Evolutionary conservation across 257 asterid species (phyloP).

Genomic region (Fraxinus anomala): DNA sequence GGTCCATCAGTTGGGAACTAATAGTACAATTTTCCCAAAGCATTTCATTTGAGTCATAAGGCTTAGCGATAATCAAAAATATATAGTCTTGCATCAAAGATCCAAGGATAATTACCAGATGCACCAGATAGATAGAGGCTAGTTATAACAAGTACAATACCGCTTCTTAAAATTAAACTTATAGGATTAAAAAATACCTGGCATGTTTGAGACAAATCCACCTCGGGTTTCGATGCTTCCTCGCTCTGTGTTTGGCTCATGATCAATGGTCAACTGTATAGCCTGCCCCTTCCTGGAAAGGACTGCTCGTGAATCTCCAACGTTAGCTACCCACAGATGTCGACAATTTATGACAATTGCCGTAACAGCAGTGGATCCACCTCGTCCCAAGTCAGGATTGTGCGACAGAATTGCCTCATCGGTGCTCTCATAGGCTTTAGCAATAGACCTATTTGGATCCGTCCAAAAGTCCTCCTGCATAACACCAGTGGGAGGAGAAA

Average conservation of each 20-base stretch:
- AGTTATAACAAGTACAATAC: neutral
- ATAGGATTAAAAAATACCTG: constrained; percentile 49
- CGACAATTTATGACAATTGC: constrained; percentile 68
- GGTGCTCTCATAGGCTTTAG: constrained; percentile 80
- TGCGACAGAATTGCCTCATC: constrained; percentile 85
- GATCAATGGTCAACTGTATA: constrained; percentile 79
- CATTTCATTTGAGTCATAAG: neutral
- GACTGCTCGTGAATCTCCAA: constrained; percentile 94
- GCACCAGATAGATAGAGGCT: neutral
- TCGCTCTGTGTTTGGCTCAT: constrained; percentile 87
- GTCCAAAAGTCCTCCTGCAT: constrained; percentile 78
- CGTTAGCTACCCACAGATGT: constrained; percentile 84
- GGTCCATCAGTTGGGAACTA: neutral
- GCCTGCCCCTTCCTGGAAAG: constrained; percentile 84
- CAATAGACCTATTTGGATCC: constrained; percentile 62
- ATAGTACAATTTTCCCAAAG: neutral
- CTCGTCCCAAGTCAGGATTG: constrained; percentile 80
- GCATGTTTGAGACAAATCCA: constrained; percentile 95
- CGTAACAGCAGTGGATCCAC: constrained; percentile 98
- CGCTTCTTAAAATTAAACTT: neutral
- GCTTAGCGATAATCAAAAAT: neutral
- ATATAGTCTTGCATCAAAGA: neutral
- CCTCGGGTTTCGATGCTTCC: constrained; percentile 80
- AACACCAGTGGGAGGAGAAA: neutral
- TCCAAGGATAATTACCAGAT: neutral